Evolutionary conservation across 2,329 filamentous ascomycete species (phyloP), one percentile per base, ranked within the genome.

Genomic region (Sporothrix variecibatus): DNA sequence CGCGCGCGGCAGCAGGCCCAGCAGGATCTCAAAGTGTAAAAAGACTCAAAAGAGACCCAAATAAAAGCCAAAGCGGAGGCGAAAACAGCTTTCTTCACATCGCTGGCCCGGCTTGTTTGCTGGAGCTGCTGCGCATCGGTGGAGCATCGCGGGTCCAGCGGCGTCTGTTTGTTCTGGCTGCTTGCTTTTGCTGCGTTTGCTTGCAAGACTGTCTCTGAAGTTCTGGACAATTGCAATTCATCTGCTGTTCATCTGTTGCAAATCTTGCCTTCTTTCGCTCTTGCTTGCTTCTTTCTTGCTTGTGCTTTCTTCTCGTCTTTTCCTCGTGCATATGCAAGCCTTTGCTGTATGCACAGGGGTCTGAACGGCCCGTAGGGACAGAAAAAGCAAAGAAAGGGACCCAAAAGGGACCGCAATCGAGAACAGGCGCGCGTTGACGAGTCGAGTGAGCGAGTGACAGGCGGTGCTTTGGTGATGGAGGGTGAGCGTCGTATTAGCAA

Each of bases 91-190:
- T 64, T 38, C 60, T 43, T 43, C 17, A n/a, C 20, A 26, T 43
- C 34, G 60, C 38, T 67, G 38, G 62, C 38, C 23, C 23, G 38
- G 38, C 3, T 28, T 64, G 60, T 26, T 67, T 67, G 62, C 43
- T 67, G 43, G 43, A 49, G 43, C 43, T 67, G 62, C 62, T 43
- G 62, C n/a, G 62, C 62, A 46, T 28, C 38, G 38, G 62, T 46
- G 62, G 62, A 46, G 62, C 62, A 67, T 67, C 62, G 62, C 62
- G 62, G 58, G 62, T 65, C 60, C 31, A 5, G 51, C 43, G 43
- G 43, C 43, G 43, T 20, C 20, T 53, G 23, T 28, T 28, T 56
- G 51, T 23, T 23, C 38, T 65, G 9, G 58, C n/a, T 31, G 26
- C 56, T 58, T 31, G 8, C 56, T 64, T 31, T 43, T 43, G 38